phyloP scores from a whole-genome alignment of 2,329 filamentous ascomycete genomes.

The Nemania bipapillata region DNA sequence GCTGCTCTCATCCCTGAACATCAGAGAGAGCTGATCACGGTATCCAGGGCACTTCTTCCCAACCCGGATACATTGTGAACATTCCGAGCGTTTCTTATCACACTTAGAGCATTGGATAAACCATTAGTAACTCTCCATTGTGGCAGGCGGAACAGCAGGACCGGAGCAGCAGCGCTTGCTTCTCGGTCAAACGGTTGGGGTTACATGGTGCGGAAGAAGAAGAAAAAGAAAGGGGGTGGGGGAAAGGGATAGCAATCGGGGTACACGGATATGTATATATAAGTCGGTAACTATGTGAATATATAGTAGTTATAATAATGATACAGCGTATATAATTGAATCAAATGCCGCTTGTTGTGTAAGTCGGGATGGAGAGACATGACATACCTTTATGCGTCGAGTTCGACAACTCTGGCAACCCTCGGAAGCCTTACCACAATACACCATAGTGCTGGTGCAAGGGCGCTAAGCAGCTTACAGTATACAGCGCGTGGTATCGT shows the following conservation, averaged over 20 bases:
- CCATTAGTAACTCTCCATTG: conserved; percentile 23
- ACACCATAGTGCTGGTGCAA: conserved; percentile 59
- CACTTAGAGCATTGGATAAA: conserved; percentile 57
- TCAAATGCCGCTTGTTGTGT: conserved; percentile 2
- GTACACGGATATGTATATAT: too few species aligned
- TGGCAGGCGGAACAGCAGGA: not conserved
- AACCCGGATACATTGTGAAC: conserved; percentile 70
- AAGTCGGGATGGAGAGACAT: conserved; percentile 20
- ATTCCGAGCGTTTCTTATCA: conserved; percentile 69
- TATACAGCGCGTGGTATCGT: conserved; percentile 39
- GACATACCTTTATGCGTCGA: conserved; percentile 66
- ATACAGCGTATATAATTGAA: too few species aligned
- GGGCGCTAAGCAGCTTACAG: conserved; percentile 38
- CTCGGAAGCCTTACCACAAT: conserved; percentile 67
- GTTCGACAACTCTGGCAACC: conserved; percentile 66
- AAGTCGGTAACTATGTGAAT: too few species aligned
- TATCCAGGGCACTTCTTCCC: conserved; percentile 72
- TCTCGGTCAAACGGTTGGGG: not conserved
- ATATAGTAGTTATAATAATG: too few species aligned
- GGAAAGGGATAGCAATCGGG: not conserved
- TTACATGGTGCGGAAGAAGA: not conserved
- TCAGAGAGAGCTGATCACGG: conserved; percentile 70
- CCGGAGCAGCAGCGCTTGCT: not conserved
- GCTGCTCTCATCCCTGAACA: conserved; percentile 74
- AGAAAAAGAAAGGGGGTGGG: not conserved